A percentile compares a stretch with the other conserved stretches of the same genome.
phyloP scores from a whole-genome alignment of 73 alveolate genomes.

The Paramecium biaurelia region DNA sequence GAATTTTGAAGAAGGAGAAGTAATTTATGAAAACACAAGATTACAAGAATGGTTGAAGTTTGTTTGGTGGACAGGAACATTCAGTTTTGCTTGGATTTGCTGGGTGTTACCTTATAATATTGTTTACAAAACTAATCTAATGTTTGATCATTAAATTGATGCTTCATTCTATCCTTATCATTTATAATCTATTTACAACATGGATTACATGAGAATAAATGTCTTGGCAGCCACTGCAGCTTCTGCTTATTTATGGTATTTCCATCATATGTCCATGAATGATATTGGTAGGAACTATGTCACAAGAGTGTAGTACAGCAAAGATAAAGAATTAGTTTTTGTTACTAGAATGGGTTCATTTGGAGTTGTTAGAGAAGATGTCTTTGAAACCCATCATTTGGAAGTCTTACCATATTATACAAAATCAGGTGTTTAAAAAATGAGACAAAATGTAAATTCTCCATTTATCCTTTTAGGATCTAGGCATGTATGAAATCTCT shows the following conservation, averaged over 20 bases:
- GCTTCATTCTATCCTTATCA: slow-evolving; percentile 58
- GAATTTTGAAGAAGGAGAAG: slow-evolving; percentile 85
- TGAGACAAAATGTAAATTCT: slow-evolving; percentile 9
- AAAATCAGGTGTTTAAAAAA: slow-evolving; percentile 65
- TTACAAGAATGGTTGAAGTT: slow-evolving; percentile 78
- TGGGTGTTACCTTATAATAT: slow-evolving; percentile 52
- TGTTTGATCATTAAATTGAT: slow-evolving; percentile 44
- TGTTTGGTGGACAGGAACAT: slow-evolving; percentile 70
- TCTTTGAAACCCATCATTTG: slow-evolving; percentile 80
- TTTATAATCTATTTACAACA: not conserved
- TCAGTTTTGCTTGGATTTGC: slow-evolving; percentile 69
- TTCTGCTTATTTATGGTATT: slow-evolving; percentile 43
- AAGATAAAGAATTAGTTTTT: slow-evolving; percentile 82
- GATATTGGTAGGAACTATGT: slow-evolving; percentile 67
- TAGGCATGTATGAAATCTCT: slow-evolving; percentile 69
- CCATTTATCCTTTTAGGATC: slow-evolving; percentile 49
- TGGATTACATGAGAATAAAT: slow-evolving; percentile 15
- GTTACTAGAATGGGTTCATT: slow-evolving; percentile 78
- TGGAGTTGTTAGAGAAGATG: slow-evolving; percentile 71
- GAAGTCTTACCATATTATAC: slow-evolving; percentile 74
- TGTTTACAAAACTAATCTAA: slow-evolving; percentile 50
- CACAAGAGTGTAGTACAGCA: slow-evolving; percentile 73
- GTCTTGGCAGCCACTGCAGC: slow-evolving; percentile 55
- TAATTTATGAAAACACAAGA: slow-evolving; percentile 79
- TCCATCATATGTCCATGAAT: slow-evolving; percentile 53